Evolutionary conservation across 2,329 filamentous ascomycete genomes (phyloP).

Genomic region (Nemania sp.): DNA sequence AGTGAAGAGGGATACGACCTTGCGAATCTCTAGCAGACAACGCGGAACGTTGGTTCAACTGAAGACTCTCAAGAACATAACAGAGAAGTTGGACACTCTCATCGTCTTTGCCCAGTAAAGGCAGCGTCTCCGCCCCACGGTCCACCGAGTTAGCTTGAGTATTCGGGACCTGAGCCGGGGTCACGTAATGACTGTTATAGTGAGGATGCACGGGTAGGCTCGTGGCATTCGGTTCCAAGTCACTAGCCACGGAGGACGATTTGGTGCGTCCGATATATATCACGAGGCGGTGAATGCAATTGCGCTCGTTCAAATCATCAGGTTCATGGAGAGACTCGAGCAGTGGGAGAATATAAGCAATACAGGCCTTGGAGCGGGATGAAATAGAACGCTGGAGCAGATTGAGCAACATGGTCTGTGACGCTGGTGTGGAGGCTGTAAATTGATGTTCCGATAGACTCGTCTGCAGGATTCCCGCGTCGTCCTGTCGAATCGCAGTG

Average conservation of each 20-base stretch:
- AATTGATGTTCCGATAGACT: conserved; percentile 63
- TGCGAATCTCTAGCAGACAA: conserved; percentile 75
- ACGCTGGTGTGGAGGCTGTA: conserved; percentile 55
- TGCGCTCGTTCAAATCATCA: conserved; percentile 91
- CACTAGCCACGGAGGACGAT: conserved; percentile 48
- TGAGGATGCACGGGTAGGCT: conserved; percentile 55
- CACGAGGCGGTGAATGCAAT: conserved; percentile 89
- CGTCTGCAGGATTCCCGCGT: conserved; percentile 59
- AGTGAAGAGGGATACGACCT: conserved; percentile 85
- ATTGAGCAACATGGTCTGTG: conserved; percentile 75
- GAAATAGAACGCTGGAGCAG: conserved; percentile 78
- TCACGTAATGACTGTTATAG: conserved; percentile 74
- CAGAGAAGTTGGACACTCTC: conserved; percentile 72
- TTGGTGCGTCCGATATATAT: conserved; percentile 87
- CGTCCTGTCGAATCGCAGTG: conserved; percentile 70
- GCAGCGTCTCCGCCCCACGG: conserved; percentile 66
- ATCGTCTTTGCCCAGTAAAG: conserved; percentile 70
- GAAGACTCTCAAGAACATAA: conserved; percentile 69
- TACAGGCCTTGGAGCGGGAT: conserved; percentile 68
- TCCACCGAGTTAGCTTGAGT: conserved; percentile 59
- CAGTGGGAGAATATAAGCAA: conserved; percentile 70
- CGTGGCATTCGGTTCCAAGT: conserved; percentile 56
- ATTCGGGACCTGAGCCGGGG: conserved; percentile 69
- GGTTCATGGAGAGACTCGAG: conserved; percentile 78
- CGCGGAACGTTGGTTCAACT: conserved; percentile 67